Evolutionary conservation across 495 filamentous ascomycete genomes (phyloP).

Genomic region (Neurospora sp.): DNA sequence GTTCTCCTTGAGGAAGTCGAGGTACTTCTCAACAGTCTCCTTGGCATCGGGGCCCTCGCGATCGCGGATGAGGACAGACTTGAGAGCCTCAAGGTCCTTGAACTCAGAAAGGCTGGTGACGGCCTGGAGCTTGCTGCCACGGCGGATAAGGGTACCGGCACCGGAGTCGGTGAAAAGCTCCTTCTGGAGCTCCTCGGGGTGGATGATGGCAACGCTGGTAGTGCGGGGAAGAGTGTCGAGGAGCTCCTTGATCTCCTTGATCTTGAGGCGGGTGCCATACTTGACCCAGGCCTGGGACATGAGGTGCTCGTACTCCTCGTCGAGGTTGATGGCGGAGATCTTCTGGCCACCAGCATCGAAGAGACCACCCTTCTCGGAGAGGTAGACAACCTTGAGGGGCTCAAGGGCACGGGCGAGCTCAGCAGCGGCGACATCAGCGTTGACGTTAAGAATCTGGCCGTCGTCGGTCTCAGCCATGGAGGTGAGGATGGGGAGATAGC

Average conservation of each 20-base stretch:
- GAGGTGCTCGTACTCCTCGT: conserved; percentile 91
- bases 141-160: conserved; percentile 86
- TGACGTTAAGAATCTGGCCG: conserved; percentile 94
- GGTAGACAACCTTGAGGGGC: conserved; percentile 95
- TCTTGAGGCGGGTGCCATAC: conserved; percentile 93
- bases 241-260: conserved; percentile 96
- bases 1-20: conserved; percentile 62
- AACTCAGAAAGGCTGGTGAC: conserved; percentile 69
- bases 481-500: conserved; percentile 88
- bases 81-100: conserved; percentile 63
- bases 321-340: conserved; percentile 95
- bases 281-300: conserved; percentile 96
- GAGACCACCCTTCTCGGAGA: conserved; percentile 93
- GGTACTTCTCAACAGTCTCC: conserved; percentile 76
- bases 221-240: conserved; percentile 77
- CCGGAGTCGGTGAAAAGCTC: conserved; percentile 95
- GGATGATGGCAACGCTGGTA: conserved; percentile 95
- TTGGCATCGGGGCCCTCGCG: conserved; percentile 76
- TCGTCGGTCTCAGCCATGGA: conserved; percentile 94
- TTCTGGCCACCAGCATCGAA: conserved; percentile 93
- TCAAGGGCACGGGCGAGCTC: conserved; percentile 83
- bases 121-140: conserved; percentile 81
- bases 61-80: conserved; percentile 75
- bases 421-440: conserved; percentile 92
- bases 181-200: conserved; percentile 88